Percentiles rank a stretch among this genome's conserved stretches.
Conservation (phyloP, 192 early-diverging fungal species). For the Phycomyces blakesleeanus region DNA sequence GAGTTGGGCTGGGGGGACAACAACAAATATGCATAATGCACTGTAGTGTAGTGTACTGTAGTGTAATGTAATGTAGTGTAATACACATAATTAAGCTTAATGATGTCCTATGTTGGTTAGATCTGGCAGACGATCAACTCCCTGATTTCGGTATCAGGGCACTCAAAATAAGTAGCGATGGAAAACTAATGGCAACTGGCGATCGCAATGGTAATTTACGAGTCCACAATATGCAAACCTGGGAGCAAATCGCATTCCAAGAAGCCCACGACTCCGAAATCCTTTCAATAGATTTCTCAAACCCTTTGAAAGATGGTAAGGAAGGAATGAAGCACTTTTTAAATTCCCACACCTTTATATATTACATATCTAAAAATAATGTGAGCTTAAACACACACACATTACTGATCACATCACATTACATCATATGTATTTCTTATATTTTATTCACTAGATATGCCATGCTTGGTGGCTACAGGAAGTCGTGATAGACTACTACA, state of each 20-base stretch:
- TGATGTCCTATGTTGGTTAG: neutral
- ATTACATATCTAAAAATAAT: too few species aligned
- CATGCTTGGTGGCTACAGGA: slow-evolving; percentile 63
- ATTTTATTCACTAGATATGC: slow-evolving; percentile 28
- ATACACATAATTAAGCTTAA: too few species aligned
- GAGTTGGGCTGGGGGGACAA: too few species aligned
- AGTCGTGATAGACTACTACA: slow-evolving; percentile 76
- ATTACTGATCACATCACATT: too few species aligned
- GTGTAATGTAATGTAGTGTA: too few species aligned
- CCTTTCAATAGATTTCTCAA: slow-evolving; percentile 69
- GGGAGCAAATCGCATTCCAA: slow-evolving; percentile 57
- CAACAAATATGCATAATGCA: neutral
- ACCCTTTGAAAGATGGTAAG: slow-evolving; percentile 22
- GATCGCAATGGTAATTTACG: slow-evolving; percentile 73
- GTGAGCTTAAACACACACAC: too few species aligned
- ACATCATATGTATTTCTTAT: too few species aligned
- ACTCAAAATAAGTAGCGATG: slow-evolving; percentile 60
- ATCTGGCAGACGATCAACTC: slow-evolving; percentile 29
- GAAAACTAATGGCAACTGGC: slow-evolving; percentile 63
- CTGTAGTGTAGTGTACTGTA: too few species aligned
- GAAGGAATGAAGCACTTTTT: too few species aligned
- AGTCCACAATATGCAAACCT: slow-evolving; percentile 56
- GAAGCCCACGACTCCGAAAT: slow-evolving; percentile 82
- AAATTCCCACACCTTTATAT: too few species aligned
- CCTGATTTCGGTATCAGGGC: slow-evolving; percentile 65